phyloP scores from a whole-genome alignment of 345 rosid genomes.

The Heritiera littoralis region DNA sequence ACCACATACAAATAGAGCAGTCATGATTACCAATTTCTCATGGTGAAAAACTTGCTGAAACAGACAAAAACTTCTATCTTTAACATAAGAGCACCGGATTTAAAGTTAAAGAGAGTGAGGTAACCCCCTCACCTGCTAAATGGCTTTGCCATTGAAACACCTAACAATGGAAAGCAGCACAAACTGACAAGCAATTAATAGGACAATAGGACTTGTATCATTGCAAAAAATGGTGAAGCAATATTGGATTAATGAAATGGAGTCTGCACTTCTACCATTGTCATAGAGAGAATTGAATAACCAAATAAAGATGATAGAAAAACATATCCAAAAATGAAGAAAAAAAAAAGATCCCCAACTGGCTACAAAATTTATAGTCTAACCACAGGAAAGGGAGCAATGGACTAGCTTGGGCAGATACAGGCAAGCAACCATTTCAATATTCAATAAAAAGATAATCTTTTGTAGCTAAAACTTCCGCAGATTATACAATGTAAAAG shows the following conservation, averaged over 20 bases:
- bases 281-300: background rate
- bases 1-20: background rate
- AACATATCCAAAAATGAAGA: background rate
- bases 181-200: background rate
- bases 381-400: background rate
- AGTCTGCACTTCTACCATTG: background rate
- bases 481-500: background rate
- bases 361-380: background rate
- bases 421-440: background rate
- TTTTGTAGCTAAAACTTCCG: background rate
- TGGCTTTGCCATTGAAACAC: background rate
- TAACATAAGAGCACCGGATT: background rate
- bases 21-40: background rate
- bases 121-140: background rate
- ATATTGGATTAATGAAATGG: background rate
- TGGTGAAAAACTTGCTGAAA: background rate
- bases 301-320: background rate
- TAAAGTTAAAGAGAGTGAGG: background rate
- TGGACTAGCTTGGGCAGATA: background rate
- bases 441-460: background rate
- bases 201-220: background rate
- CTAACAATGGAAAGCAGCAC: background rate
- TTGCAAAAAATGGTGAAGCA: background rate
- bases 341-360: background rate
- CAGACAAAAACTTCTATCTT: background rate